These are phyloP conservation scores for Chlorella sp. DNA, from an alignment of 139 green algal species.

Conservation along the genomic window DNA sequence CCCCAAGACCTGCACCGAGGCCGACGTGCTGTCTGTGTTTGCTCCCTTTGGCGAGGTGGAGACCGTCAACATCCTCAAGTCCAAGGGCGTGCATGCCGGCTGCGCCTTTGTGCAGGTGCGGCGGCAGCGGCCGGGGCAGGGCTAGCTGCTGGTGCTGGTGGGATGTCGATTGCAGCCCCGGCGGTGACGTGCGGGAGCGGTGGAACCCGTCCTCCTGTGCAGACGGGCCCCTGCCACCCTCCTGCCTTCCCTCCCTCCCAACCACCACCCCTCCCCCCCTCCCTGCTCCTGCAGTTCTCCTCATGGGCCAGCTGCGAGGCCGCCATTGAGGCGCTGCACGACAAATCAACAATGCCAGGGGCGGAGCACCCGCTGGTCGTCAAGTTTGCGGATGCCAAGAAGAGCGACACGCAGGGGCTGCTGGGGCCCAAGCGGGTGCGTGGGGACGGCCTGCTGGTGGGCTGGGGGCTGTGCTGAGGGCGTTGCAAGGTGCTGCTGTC, in stretches of 20 bases:
- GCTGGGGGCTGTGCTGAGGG: not conserved
- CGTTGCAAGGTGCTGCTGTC: not conserved
- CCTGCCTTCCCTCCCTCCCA: no score
- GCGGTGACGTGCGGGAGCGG: no score
- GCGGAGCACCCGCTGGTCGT: constrained; percentile 80
- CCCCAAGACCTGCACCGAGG: constrained; percentile 61
- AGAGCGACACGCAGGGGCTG: constrained; percentile 20
- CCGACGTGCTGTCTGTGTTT: constrained; percentile 74
- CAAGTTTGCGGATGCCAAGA: constrained; percentile 86
- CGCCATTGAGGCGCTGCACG: constrained; percentile 78
- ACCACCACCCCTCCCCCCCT: no score
- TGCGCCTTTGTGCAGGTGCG: constrained; percentile 80
- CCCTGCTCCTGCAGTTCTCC: constrained; percentile 42
- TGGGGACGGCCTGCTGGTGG: not conserved
- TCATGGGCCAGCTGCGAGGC: constrained; percentile 77
- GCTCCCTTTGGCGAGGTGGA: constrained; percentile 77
- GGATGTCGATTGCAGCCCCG: no score
- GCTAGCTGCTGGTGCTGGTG: no score
- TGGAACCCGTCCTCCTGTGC: no score
- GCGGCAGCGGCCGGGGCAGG: no score
- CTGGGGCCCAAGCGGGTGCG: constrained; percentile 17
- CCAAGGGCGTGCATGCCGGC: constrained; percentile 48
- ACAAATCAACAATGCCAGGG: constrained; percentile 66
- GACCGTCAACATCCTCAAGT: constrained; percentile 69
- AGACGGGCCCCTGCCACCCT: no score